Base-by-base conservation (phyloP, 78 protist genomes). In the Dictyostelium capitatum region DNA sequence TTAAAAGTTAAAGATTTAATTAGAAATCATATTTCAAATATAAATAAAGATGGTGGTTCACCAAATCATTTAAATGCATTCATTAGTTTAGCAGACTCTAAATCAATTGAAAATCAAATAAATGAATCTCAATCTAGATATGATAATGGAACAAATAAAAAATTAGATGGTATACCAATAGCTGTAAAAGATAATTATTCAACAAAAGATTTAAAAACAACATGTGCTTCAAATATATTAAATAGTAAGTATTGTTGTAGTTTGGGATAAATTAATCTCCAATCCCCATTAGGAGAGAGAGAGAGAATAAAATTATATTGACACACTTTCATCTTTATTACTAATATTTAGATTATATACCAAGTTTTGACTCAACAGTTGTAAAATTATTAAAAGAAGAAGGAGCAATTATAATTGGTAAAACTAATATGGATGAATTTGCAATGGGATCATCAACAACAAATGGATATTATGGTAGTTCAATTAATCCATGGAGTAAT, bases 371-470 rank as follows among this genome's bases (percentile, higher is more conserved):
- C 57, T 84, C 98, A 14, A 95, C 97, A 0, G 97, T 96, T 4
- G 95, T 56, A 12, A 54, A 53, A 41, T 23, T 74, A 8, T 28
- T 97, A 25, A 50, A 78, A 53, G 77, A 95, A 0, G 87, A 79
- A n/a, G 98, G 98, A 37, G 97, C 97, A 28, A 91, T 97, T 15
- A 77, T 97, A 3, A 14, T 97, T 20, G 98, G 98, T 30, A 97
- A 97, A 70, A 92, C 98, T 0, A 97, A 97, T 75, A 95, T 97
- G 98, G 98, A 97, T 41, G 98, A 97, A 53, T 97, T 97, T 89
- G 96, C 95, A 47, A 97, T 97, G 98, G 98, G 98, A 6, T 77
- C 82, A 23, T 67, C 87, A 4, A 14, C 90, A 8, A 62, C 89
- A 0, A 51, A 17, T 78, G 73, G 92, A 4, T 12, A 20, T 25